Percentiles rank a stretch among this genome's conserved stretches.
phyloP scores from a whole-genome alignment of 2,329 filamentous ascomycete species.

The Polychaeton citri region DNA sequence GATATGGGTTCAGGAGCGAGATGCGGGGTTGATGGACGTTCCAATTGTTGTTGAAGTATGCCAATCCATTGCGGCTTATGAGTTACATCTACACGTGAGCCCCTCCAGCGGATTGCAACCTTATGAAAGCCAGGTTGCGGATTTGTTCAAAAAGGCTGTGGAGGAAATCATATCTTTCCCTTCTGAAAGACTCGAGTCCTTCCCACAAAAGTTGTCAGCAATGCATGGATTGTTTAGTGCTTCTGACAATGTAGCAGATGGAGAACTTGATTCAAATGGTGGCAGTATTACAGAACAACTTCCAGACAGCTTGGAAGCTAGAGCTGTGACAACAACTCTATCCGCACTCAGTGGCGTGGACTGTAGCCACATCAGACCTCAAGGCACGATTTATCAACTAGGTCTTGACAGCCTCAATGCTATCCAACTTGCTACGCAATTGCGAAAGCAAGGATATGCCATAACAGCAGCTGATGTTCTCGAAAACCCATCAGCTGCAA shows the following conservation, averaged over 20 bases:
- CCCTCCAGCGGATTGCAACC: neutral
- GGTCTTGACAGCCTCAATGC: conserved; percentile 86
- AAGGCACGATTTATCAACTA: conserved; percentile 71
- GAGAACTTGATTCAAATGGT: neutral
- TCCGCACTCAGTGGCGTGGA: conserved; percentile 41
- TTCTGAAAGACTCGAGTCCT: neutral
- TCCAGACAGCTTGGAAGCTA: neutral
- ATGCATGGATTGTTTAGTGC: neutral
- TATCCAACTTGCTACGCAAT: conserved; percentile 55
- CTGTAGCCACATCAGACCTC: conserved; percentile 36
- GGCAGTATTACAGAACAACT: neutral
- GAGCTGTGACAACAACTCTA: neutral
- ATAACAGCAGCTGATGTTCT: conserved; percentile 63
- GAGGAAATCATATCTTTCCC: neutral
- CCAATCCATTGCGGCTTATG: neutral
- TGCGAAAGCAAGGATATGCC: conserved; percentile 46
- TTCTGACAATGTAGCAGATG: neutral
- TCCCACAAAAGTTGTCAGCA: neutral
- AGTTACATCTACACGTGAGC: neutral
- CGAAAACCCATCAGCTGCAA: conserved; percentile 27
- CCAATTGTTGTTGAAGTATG: conserved; percentile 65
- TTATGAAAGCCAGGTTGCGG: conserved; percentile 6
- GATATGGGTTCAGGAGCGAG: conserved; percentile 37
- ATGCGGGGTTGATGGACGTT: conserved; percentile 54
- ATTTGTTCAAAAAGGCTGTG: conserved; percentile 15